These are phyloP conservation scores for Podospora fimiseda DNA, from an alignment of 495 filamentous ascomycete species.

Conservation along the genomic window DNA sequence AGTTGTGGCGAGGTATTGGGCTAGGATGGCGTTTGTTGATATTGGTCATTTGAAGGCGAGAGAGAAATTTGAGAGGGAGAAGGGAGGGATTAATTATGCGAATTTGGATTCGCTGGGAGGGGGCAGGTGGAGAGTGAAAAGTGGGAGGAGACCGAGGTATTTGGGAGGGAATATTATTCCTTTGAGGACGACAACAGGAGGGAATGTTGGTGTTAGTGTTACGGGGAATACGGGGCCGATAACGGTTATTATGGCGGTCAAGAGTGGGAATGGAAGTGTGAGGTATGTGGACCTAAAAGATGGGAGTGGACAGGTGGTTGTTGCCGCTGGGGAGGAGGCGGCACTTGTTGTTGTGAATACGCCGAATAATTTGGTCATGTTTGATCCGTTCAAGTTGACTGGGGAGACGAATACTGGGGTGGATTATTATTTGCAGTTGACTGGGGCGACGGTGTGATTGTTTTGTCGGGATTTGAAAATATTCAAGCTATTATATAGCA, in stretches of 20 bases:
- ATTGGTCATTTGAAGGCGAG: constrained; percentile 36
- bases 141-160: constrained; percentile 35
- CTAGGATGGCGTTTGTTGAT: constrained; percentile 42
- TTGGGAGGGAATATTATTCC: constrained; percentile 44
- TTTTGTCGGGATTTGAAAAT: too few species aligned
- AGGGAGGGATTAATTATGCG: constrained; percentile 32
- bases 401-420: constrained; percentile 34
- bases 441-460: constrained; percentile 26
- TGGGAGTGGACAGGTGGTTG: constrained; percentile 19
- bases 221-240: constrained; percentile 23
- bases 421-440: constrained; percentile 32
- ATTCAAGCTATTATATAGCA: too few species aligned
- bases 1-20: constrained; percentile 41
- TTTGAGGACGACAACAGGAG: constrained; percentile 27
- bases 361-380: constrained; percentile 30
- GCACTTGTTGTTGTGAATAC: constrained; percentile 41
- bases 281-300: constrained; percentile 25
- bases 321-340: constrained; percentile 33
- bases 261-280: constrained; percentile 22
- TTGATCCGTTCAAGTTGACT: constrained; percentile 38
- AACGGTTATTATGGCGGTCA: constrained; percentile 31
- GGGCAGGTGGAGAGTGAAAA: constrained; percentile 38
- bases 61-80: constrained; percentile 25
- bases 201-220: constrained; percentile 24
- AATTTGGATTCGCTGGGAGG: constrained; percentile 33